Evolutionary conservation across 2,329 filamentous ascomycete species (phyloP).

Genomic region (Cladosporium sp.): DNA sequence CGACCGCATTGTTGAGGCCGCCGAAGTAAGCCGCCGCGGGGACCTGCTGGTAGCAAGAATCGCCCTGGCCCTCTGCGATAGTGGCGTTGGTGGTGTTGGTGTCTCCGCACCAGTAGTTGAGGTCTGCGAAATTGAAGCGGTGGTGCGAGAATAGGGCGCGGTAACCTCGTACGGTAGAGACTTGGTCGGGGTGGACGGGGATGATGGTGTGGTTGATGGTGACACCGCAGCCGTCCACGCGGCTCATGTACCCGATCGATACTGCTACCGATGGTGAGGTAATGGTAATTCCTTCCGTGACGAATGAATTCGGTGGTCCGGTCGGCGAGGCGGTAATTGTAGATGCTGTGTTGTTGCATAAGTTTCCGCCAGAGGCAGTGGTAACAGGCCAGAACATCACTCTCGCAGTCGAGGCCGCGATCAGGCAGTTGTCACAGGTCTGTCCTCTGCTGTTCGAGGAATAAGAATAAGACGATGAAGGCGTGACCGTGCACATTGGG

Average conservation of each 20-base stretch:
- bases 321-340: slow-evolving; percentile 26
- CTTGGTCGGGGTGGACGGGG: slow-evolving; percentile 26
- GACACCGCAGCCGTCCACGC: slow-evolving; percentile 29
- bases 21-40: slow-evolving; percentile 31
- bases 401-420: slow-evolving; percentile 23
- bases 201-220: slow-evolving; percentile 29
- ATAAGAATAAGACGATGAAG: slow-evolving; percentile 19
- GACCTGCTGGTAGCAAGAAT: slow-evolving; percentile 32
- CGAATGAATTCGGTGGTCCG: slow-evolving; percentile 28
- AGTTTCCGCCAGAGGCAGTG: slow-evolving; percentile 18
- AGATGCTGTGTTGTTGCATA: slow-evolving; percentile 21
- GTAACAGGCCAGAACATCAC: slow-evolving; percentile 32
- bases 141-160: slow-evolving; percentile 24
- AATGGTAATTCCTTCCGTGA: slow-evolving; percentile 31
- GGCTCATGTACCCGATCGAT: slow-evolving; percentile 24
- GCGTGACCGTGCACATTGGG: slow-evolving; percentile 24
- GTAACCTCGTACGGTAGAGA: slow-evolving; percentile 28
- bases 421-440: slow-evolving; percentile 22
- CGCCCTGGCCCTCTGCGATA: slow-evolving; percentile 23
- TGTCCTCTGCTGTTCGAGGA: slow-evolving; percentile 6
- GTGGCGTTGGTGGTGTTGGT: slow-evolving; percentile 25
- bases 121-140: slow-evolving; percentile 30
- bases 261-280: slow-evolving; percentile 30
- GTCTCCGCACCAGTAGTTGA: slow-evolving; percentile 31
- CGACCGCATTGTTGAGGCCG: slow-evolving; percentile 20